phyloP scores from a whole-genome alignment of 805 yeast species.

The Torulaspora indica region DNA sequence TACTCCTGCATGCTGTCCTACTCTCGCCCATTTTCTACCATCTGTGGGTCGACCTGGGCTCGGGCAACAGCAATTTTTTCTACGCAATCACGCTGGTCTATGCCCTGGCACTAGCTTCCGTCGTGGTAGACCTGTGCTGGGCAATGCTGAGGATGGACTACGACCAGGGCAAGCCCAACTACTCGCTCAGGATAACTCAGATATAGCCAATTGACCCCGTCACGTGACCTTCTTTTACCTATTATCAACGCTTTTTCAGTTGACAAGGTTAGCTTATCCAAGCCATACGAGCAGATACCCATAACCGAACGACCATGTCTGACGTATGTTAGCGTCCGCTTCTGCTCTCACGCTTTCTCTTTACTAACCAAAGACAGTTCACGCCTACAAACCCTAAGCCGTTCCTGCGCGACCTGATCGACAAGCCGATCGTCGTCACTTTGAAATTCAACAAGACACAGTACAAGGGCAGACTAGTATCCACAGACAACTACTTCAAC shows the following conservation, averaged over 20 bases:
- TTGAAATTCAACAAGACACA: conserved; percentile 89
- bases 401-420: conserved; percentile 72
- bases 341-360: not conserved
- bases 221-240: not conserved
- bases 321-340: not conserved
- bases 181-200: conserved; percentile 47
- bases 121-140: conserved; percentile 78
- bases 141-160: conserved; percentile 67
- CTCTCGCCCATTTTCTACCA: conserved; percentile 87
- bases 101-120: conserved; percentile 61
- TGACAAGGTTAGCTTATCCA: not conserved
- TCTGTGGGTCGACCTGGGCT: conserved; percentile 89
- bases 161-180: conserved; percentile 40
- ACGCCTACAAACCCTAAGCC: conserved; percentile 84
- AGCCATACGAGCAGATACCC: not conserved
- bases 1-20: conserved; percentile 53
- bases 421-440: conserved; percentile 65
- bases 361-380: conserved; percentile 32
- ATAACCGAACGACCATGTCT: conserved; percentile 1
- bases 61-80: conserved; percentile 94
- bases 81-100: conserved; percentile 87
- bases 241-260: not conserved
- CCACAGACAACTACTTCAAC: conserved; percentile 92
- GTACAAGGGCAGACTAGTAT: conserved; percentile 69
- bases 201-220: conserved; percentile 33